Conservation (phyloP, 139 green algal genomes). For the Picochlorum sp. region DNA sequence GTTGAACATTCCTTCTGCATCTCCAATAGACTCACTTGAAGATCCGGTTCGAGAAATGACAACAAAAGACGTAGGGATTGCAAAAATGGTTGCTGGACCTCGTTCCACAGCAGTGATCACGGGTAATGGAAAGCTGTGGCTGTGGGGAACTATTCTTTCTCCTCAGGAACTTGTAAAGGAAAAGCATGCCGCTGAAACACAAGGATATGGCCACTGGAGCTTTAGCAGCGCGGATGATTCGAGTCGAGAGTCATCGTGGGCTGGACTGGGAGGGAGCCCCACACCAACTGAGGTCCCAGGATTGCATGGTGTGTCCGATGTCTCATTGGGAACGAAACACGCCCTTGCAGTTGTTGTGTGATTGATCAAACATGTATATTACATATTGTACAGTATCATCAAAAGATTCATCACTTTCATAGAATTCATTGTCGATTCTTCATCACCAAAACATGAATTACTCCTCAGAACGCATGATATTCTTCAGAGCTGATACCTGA, state of each 20-base stretch:
- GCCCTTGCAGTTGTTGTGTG: slow-evolving; percentile 17
- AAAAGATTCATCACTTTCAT: no score
- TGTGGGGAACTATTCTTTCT: slow-evolving; percentile 5
- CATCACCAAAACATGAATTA: background rate
- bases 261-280: slow-evolving; percentile 11
- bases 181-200: slow-evolving; percentile 6
- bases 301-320: slow-evolving; percentile 16
- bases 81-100: slow-evolving; percentile 32
- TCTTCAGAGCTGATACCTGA: background rate
- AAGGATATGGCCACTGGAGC: slow-evolving; percentile 27
- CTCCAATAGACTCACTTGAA: background rate
- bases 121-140: slow-evolving; percentile 34
- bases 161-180: background rate
- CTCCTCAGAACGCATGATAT: background rate
- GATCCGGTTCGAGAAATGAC: slow-evolving; percentile 18
- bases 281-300: slow-evolving; percentile 17
- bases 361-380: background rate
- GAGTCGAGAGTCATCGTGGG: slow-evolving; percentile 5
- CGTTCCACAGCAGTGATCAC: slow-evolving; percentile 44
- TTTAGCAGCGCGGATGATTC: slow-evolving; percentile 7
- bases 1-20: background rate
- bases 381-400: background rate
- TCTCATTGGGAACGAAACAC: slow-evolving; percentile 21
- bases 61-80: slow-evolving; percentile 19
- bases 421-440: no score